Percentiles rank a stretch among this genome's conserved stretches.
Conservation (phyloP, 768 basidiomycete species). For the Suillus occidentalis region DNA sequence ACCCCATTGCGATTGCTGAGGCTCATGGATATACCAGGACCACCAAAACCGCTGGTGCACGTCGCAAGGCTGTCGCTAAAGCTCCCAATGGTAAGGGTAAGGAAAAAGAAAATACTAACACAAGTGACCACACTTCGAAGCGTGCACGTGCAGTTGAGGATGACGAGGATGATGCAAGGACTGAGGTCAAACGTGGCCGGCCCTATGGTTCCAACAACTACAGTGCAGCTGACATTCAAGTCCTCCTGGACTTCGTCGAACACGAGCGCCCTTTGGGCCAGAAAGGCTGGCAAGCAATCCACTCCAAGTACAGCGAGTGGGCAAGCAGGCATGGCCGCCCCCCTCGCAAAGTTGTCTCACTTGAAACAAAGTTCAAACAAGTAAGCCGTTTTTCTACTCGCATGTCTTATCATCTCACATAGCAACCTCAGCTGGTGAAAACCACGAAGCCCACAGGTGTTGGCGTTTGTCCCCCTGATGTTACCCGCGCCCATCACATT, state of each 20-base stretch:
- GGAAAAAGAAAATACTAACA: background rate
- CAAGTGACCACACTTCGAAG: background rate
- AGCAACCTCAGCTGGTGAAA: slow-evolving; percentile 16
- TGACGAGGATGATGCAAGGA: background rate
- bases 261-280: slow-evolving; percentile 21
- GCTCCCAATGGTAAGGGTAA: background rate
- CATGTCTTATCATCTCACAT: background rate
- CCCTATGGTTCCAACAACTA: slow-evolving; percentile 19
- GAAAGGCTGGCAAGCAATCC: slow-evolving; percentile 19
- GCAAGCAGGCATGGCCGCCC: slow-evolving; percentile 14
- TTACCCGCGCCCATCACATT: slow-evolving; percentile 26
- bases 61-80: background rate
- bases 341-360: slow-evolving; percentile 5
- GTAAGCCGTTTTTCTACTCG: slow-evolving; percentile 11
- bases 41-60: background rate
- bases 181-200: background rate
- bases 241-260: slow-evolving; percentile 17
- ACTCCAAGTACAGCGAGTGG: slow-evolving; percentile 17
- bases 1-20: background rate
- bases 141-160: background rate
- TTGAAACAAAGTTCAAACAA: slow-evolving; percentile 28
- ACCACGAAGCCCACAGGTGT: slow-evolving; percentile 29
- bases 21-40: background rate
- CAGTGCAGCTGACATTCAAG: slow-evolving; percentile 13
- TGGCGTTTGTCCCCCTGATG: slow-evolving; percentile 20